Evolutionary conservation across 2,329 filamentous ascomycete species (phyloP), one percentile per base, ranked within the genome.

Genomic region (Cercospora sojina): DNA sequence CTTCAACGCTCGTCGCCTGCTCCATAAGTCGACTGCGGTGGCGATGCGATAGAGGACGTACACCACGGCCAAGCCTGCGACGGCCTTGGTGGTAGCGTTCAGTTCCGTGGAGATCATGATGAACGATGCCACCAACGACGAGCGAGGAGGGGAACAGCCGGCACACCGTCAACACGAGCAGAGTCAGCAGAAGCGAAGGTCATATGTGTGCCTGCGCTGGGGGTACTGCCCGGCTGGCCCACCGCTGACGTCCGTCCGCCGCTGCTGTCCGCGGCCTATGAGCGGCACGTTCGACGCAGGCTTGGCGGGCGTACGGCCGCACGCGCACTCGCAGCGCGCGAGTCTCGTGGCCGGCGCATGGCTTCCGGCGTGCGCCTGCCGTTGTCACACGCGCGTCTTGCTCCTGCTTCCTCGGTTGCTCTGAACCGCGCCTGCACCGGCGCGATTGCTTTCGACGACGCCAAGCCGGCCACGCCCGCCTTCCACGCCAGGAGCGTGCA

Each of bases 1-100:
- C 63, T 75, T 79, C 58, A 81, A 73, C 12, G 74, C 75, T 49
- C 78, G 75, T 13, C 81, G 79, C 55, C 68, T 71, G 59, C 77
- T 70, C 67, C 78, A 79, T 2, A 79, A 72, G 3, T 74, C 72
- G 49, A 81, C 65, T 6, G 73, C 71, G 16, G 72, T 75, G 69
- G 76, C 78, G 60, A 78, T 23, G 51, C 77, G 59, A 70, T 79
- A 81, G 56, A 76, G 66, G 5, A 78, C 23, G 56, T 79, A 76
- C 31, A 77, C 66, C 43, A 74, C 71, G 8, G 71, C 72, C 59
- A 76, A 70, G 57, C 77, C 69, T 58, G 75, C 71, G 25, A 76
- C 56, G 31, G 76, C 69, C 60, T 72, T 67, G 20, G 65, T 68
- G 5, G 68, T 64, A 12, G 62, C 47, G 31, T 67, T 63, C 16